phyloP scores from a whole-genome alignment of 257 asterid genomes.

The Ehretia macrophylla region DNA sequence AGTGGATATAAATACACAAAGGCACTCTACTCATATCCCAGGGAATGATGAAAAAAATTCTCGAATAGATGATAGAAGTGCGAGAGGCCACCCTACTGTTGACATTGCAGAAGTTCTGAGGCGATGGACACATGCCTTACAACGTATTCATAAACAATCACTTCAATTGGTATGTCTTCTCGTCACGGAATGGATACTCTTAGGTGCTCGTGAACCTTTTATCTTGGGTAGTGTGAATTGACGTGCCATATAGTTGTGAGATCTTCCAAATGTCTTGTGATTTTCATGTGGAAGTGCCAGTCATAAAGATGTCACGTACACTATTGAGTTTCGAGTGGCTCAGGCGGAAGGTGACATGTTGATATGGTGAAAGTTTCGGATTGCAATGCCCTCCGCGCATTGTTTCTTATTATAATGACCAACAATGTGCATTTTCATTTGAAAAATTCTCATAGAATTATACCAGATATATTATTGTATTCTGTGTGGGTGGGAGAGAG shows the following conservation, averaged over 20 bases:
- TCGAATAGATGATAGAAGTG: constrained; percentile 66
- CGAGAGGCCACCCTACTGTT: constrained; percentile 86
- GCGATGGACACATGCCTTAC: constrained; percentile 98
- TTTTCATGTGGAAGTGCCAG: too few relatives aligned
- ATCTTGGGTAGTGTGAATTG: neutral
- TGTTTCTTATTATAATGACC: too few relatives aligned
- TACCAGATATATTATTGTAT: too few relatives aligned
- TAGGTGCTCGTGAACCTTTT: neutral
- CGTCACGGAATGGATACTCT: constrained; percentile 2
- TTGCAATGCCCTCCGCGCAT: too few relatives aligned
- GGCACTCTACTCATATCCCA: constrained; percentile 22
- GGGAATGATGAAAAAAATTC: constrained; percentile 54
- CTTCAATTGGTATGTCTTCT: constrained; percentile 68
- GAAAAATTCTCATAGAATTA: too few relatives aligned
- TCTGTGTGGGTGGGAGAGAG: neutral
- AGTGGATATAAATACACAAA: constrained; percentile 36
- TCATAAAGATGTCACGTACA: too few relatives aligned
- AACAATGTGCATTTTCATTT: too few relatives aligned
- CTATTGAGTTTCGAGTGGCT: too few relatives aligned
- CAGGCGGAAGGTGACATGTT: too few relatives aligned
- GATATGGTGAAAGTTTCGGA: too few relatives aligned
- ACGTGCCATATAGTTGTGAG: too few relatives aligned
- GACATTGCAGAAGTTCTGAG: constrained; percentile 95
- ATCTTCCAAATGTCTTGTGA: too few relatives aligned
- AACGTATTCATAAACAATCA: constrained; percentile 95